phyloP scores from a whole-genome alignment of 106 monocot species.

The Apostasia ramifera region DNA sequence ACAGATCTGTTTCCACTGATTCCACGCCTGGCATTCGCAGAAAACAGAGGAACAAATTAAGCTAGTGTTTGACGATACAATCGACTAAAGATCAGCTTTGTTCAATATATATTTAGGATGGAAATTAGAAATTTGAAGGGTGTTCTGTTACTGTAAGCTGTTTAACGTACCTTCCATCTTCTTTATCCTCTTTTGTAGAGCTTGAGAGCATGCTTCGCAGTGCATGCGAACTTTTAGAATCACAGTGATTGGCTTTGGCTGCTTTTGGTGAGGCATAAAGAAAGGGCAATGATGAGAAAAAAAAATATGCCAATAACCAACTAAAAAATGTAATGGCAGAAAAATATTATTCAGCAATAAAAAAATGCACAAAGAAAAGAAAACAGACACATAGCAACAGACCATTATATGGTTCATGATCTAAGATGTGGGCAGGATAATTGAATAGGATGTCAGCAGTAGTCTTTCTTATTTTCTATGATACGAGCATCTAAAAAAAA shows the following conservation, averaged over 20 bases:
- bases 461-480: no score
- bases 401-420: neutral
- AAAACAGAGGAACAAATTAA: neutral
- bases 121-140: neutral
- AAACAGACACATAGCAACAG: neutral
- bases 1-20: slow-evolving; percentile 43
- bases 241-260: slow-evolving; percentile 53
- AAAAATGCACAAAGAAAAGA: neutral
- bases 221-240: slow-evolving; percentile 68
- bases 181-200: slow-evolving; percentile 54
- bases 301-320: neutral
- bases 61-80: no score
- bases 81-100: neutral
- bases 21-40: slow-evolving; percentile 47
- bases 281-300: neutral
- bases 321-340: neutral
- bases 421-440: neutral
- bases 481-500: no score
- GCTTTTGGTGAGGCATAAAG: neutral
- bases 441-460: no score
- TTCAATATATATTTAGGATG: neutral
- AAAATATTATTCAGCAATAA: neutral
- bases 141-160: neutral
- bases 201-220: slow-evolving; percentile 66
- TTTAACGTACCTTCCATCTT: slow-evolving; percentile 61